Percentiles rank a stretch among this genome's conserved stretches.
Conservation (phyloP, 257 asterid species). For the Gynochthodes officinalis region DNA sequence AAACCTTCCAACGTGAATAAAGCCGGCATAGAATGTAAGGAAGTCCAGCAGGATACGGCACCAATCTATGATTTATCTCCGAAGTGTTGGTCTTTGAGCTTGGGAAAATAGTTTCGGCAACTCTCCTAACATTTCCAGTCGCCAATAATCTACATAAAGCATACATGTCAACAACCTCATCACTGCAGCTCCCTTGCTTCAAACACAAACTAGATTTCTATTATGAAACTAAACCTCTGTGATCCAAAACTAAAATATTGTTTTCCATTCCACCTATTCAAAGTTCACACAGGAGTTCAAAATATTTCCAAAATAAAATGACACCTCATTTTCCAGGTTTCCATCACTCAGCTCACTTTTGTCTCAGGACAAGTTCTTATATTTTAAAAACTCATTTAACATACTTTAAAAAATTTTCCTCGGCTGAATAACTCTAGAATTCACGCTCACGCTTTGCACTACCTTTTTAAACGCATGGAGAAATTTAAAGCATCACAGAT, state of each 20-base stretch:
- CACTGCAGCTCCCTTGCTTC: not conserved
- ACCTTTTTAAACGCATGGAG: not conserved
- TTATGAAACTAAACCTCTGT: not conserved
- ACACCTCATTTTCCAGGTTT: not conserved
- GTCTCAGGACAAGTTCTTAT: not conserved
- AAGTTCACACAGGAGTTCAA: not conserved
- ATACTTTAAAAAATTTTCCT: not conserved
- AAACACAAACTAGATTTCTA: slow-evolving; percentile 6
- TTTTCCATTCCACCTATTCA: not conserved
- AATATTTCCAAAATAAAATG: not conserved
- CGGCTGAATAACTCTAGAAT: not conserved
- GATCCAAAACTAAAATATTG: not conserved
- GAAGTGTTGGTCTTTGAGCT: slow-evolving; percentile 30
- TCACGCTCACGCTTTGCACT: not conserved
- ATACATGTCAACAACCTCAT: slow-evolving; percentile 4
- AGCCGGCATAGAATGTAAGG: slow-evolving; percentile 25
- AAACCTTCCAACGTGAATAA: slow-evolving; percentile 32
- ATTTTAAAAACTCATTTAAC: not conserved
- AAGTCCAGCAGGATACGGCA: slow-evolving; percentile 32
- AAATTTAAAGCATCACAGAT: not conserved
- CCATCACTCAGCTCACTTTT: not conserved
- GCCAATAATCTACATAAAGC: slow-evolving; percentile 39
- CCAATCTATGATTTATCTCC: slow-evolving; percentile 29
- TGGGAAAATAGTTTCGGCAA: slow-evolving; percentile 33
- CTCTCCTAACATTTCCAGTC: slow-evolving; percentile 45